phyloP scores from a whole-genome alignment of 2,329 filamentous ascomycete genomes.

The Pyricularia sp. region DNA sequence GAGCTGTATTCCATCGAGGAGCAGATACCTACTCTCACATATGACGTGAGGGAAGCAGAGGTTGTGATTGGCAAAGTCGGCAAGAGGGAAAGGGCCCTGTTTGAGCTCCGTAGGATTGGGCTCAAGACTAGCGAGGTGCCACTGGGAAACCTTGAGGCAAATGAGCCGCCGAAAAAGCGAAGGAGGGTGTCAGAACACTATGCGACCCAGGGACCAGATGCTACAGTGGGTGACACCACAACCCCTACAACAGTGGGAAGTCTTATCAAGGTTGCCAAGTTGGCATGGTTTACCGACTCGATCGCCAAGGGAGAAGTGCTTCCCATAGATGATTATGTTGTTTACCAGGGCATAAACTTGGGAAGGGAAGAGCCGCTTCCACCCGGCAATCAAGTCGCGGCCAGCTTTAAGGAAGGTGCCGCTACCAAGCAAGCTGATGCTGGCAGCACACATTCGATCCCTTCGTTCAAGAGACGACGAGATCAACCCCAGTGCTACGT shows the following conservation, averaged over 20 bases:
- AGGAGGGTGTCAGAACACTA: constrained; percentile 7
- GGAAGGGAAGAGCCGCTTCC: neutral
- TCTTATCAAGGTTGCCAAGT: constrained; percentile 40
- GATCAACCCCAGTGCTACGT: constrained; percentile 5
- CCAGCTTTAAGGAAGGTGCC: neutral
- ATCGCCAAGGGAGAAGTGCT: constrained; percentile 32
- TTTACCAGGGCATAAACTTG: constrained; percentile 37
- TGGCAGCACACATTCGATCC: constrained; percentile 10
- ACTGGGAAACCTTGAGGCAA: constrained; percentile 4
- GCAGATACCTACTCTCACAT: constrained; percentile 56
- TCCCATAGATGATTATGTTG: constrained; percentile 38
- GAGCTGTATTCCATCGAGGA: constrained; percentile 57
- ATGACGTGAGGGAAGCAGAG: constrained; percentile 61
- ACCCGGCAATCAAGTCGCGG: neutral
- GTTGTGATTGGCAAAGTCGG: constrained; percentile 67
- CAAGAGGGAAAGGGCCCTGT: constrained; percentile 59
- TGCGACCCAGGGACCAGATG: neutral
- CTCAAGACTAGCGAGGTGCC: constrained; percentile 45
- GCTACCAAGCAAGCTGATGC: neutral
- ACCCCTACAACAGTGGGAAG: neutral
- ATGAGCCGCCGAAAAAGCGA: constrained; percentile 6
- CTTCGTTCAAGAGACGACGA: constrained; percentile 6
- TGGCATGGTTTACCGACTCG: constrained; percentile 50
- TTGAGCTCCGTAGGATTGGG: constrained; percentile 65
- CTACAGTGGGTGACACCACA: neutral